Percentiles rank a stretch among this genome's conserved stretches.
phyloP scores from a whole-genome alignment of 768 basidiomycete genomes.

The Cubamyces lactineus region DNA sequence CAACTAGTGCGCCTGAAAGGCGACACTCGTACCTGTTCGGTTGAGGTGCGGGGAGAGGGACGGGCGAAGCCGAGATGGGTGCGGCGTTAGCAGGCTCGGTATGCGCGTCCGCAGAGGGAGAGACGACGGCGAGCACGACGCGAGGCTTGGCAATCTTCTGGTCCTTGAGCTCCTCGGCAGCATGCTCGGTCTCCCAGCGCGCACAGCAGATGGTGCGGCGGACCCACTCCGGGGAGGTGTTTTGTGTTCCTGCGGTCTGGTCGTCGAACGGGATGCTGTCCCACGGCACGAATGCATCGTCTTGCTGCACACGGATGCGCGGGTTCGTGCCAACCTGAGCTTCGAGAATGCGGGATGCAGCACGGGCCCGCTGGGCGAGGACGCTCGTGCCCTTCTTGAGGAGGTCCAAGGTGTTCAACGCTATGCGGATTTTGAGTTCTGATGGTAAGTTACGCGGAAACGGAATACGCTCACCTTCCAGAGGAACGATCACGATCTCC shows the following conservation, averaged over 20 bases:
- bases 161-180: conserved; percentile 35
- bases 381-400: conserved; percentile 87
- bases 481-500: conserved; percentile 81
- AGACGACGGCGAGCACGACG: conserved; percentile 62
- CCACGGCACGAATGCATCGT: conserved; percentile 84
- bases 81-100: conserved; percentile 20
- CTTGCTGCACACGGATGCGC: conserved; percentile 79
- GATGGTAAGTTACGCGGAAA: conserved; percentile 18
- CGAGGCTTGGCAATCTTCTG: conserved; percentile 40
- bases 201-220: conserved; percentile 84
- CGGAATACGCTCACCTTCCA: conserved; percentile 67
- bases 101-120: conserved; percentile 22
- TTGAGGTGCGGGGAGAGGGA: conserved; percentile 67
- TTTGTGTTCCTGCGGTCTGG: conserved; percentile 31
- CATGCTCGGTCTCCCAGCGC: conserved; percentile 70
- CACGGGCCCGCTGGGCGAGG: conserved; percentile 80
- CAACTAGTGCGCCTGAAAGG: conserved; percentile 62
- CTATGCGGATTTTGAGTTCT: conserved; percentile 43
- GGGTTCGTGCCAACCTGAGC: conserved; percentile 83
- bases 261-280: conserved; percentile 65
- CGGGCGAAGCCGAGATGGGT: conserved; percentile 46
- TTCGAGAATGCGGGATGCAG: conserved; percentile 88
- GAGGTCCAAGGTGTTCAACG: conserved; percentile 87
- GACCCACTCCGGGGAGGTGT: conserved; percentile 79
- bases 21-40: conserved; percentile 66